These are phyloP conservation scores for Heterobasidion irregulare DNA, from an alignment of 1,284 basidiomycete genomes.

Conservation along the genomic window DNA sequence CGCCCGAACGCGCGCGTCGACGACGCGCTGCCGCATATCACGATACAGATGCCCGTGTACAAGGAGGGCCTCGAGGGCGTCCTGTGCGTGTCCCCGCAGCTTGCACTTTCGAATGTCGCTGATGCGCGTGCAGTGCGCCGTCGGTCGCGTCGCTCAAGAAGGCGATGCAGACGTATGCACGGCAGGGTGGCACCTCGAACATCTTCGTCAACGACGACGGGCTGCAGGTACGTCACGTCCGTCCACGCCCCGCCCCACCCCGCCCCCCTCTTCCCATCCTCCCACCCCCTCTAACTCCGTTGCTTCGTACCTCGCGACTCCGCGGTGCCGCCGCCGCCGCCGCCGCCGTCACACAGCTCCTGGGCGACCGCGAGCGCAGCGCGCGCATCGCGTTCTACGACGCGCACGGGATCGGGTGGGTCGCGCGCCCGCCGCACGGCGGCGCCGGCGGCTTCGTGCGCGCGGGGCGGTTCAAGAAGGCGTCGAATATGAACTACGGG, in stretches of 20 bases:
- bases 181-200: constrained; percentile 47
- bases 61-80: constrained; percentile 34
- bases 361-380: constrained; percentile 53
- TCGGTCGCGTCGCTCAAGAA: constrained; percentile 39
- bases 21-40: constrained; percentile 41
- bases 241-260: background rate
- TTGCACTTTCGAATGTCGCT: background rate
- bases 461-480: constrained; percentile 88
- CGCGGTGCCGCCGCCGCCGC: background rate
- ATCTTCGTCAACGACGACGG: constrained; percentile 48
- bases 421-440: constrained; percentile 67
- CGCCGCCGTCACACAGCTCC: constrained; percentile 38
- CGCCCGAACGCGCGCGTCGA: constrained; percentile 31
- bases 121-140: constrained; percentile 21
- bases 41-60: constrained; percentile 52
- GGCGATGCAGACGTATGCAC: constrained; percentile 35
- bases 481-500: constrained; percentile 85
- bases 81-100: constrained; percentile 22
- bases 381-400: constrained; percentile 69
- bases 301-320: background rate
- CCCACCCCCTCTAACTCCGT: constrained; percentile 16
- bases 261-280: background rate
- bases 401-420: constrained; percentile 77
- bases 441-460: constrained; percentile 43
- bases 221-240: constrained; percentile 22